phyloP scores from a whole-genome alignment of 2,329 filamentous ascomycete genomes.

The Orbilia brochopaga region DNA sequence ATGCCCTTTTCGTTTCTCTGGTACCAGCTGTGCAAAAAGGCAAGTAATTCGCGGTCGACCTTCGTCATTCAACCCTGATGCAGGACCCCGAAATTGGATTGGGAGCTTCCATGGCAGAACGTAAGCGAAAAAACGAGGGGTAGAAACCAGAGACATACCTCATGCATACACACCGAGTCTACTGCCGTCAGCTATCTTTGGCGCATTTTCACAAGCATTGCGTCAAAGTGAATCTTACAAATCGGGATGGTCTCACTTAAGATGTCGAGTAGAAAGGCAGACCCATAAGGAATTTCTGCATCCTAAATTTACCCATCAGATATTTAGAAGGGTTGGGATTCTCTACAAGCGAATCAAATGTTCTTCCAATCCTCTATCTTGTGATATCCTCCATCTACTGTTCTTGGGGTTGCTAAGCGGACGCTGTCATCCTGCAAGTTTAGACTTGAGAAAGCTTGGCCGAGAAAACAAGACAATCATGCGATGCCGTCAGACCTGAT shows the following conservation, averaged over 20 bases:
- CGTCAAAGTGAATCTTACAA: neutral
- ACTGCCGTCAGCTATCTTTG: neutral
- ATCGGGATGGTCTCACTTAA: too few relatives aligned
- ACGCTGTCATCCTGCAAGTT: conserved; percentile 44
- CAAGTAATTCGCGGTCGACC: too few relatives aligned
- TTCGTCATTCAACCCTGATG: neutral
- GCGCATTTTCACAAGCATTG: neutral
- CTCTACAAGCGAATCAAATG: conserved; percentile 24
- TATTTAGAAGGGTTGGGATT: neutral
- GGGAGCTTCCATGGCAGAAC: neutral
- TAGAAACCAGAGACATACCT: neutral
- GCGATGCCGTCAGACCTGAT: too few relatives aligned
- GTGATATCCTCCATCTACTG: neutral
- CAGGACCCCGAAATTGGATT: neutral
- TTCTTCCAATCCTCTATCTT: conserved; percentile 36
- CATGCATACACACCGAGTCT: neutral
- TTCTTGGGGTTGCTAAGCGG: conserved; percentile 12
- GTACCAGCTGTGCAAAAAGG: neutral
- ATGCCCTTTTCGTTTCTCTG: neutral
- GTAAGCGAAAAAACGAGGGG: neutral
- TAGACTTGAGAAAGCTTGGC: too few relatives aligned
- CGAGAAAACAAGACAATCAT: too few relatives aligned
- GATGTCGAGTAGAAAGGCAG: too few relatives aligned
- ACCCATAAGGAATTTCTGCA: too few relatives aligned
- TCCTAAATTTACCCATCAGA: neutral